Conservation (phyloP, 805 yeast genomes). For the Yarrowia keelungensis region DNA sequence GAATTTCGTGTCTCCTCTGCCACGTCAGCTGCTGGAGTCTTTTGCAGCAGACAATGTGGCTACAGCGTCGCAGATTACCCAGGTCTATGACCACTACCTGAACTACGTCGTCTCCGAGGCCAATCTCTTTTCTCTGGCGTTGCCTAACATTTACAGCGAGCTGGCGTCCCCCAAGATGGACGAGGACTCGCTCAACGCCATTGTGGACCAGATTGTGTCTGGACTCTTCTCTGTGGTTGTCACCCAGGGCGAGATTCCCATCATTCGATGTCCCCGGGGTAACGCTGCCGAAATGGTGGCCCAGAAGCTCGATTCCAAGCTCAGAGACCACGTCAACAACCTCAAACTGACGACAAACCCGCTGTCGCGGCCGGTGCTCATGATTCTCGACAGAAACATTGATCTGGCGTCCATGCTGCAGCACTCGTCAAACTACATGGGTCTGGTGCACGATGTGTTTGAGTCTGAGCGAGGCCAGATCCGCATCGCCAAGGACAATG, state of each 20-base stretch:
- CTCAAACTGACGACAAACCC: conserved; percentile 52
- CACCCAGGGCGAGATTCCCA: conserved; percentile 81
- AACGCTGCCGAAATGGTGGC: conserved; percentile 97
- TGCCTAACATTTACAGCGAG: conserved; percentile 66
- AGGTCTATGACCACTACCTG: conserved; percentile 92
- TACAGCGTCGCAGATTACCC: conserved; percentile 74
- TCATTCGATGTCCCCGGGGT: conserved; percentile 87
- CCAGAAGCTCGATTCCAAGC: conserved; percentile 77
- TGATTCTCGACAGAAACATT: conserved; percentile 84
- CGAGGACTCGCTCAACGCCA: conserved; percentile 72
- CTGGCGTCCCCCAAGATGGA: conserved; percentile 74
- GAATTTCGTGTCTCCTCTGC: conserved; percentile 83
- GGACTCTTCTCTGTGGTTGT: conserved; percentile 83
- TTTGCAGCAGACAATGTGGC: conserved; percentile 81
- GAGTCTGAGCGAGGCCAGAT: conserved; percentile 82
- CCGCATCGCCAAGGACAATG: conserved; percentile 50
- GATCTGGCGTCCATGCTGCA: conserved; percentile 93
- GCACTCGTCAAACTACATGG: conserved; percentile 98
- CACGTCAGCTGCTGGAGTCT: conserved; percentile 81
- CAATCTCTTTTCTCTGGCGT: conserved; percentile 79
- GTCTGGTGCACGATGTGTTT: conserved; percentile 91
- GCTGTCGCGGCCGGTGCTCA: conserved; percentile 73
- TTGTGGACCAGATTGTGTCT: conserved; percentile 74
- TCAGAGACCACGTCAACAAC: conserved; percentile 86
- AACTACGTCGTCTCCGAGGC: conserved; percentile 95